A percentile compares a stretch with the other conserved stretches of the same genome.
phyloP scores from a whole-genome alignment of 208 protist species.

The Chromosphaera perkinsii region DNA sequence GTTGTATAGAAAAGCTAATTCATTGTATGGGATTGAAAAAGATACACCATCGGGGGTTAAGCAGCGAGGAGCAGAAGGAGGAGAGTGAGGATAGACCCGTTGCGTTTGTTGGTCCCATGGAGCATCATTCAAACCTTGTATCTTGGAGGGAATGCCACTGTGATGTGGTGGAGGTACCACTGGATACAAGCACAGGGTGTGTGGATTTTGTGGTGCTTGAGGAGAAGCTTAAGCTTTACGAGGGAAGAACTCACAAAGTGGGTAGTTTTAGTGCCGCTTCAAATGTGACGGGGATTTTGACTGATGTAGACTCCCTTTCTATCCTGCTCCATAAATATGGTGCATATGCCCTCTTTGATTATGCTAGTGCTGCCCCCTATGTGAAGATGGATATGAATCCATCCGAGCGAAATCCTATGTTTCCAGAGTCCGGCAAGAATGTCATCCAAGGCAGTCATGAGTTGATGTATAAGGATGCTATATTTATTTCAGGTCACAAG shows the following conservation, averaged over 20 bases:
- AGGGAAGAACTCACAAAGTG: background rate
- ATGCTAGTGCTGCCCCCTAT: conserved; percentile 64
- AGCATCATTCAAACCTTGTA: conserved; percentile 71
- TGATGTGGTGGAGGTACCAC: conserved; percentile 34
- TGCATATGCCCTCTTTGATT: conserved; percentile 62
- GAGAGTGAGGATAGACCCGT: too few species aligned
- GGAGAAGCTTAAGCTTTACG: background rate
- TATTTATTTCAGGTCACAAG: conserved; percentile 70
- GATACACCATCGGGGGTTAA: too few species aligned
- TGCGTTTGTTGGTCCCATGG: conserved; percentile 56
- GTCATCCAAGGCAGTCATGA: background rate
- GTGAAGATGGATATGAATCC: conserved; percentile 44
- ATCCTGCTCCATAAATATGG: conserved; percentile 54
- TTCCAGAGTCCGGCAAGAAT: conserved; percentile 34
- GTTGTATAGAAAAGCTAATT: conserved; percentile 29
- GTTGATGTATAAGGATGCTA: conserved; percentile 52
- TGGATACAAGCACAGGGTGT: background rate
- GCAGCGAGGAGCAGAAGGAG: too few species aligned
- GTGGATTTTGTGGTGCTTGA: conserved; percentile 35
- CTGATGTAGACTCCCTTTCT: conserved; percentile 45
- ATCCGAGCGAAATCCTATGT: background rate
- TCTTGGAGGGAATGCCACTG: conserved; percentile 59
- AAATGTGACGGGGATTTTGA: conserved; percentile 64
- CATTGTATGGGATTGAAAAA: too few species aligned
- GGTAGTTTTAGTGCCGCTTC: conserved; percentile 38